Evolutionary conservation across 2,329 filamentous ascomycete species (phyloP).

Genomic region (Fusarium pseudograminearum): DNA sequence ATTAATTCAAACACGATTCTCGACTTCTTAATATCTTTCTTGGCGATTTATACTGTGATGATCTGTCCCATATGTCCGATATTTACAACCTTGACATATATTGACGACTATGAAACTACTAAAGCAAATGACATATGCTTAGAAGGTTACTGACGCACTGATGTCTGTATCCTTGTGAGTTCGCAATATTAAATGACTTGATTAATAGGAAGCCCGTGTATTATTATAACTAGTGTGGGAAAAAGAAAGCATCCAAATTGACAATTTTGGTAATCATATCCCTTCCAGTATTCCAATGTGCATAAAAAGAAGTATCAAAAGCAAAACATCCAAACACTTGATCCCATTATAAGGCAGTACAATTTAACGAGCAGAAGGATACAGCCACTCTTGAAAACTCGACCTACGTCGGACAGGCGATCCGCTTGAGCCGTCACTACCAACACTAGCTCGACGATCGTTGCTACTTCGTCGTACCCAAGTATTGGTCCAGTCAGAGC

Average conservation of each 20-base stretch:
- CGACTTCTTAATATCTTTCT: not conserved
- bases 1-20: slow-evolving; percentile 8
- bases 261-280: not conserved
- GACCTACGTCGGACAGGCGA: slow-evolving; percentile 32
- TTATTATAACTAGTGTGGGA: not conserved
- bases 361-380: slow-evolving; percentile 34
- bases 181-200: not conserved
- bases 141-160: not conserved
- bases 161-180: not conserved
- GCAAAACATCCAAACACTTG: too few species aligned
- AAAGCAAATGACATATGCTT: not conserved
- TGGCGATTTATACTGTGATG: not conserved
- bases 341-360: not conserved
- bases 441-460: slow-evolving; percentile 29
- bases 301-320: not conserved
- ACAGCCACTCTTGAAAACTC: slow-evolving; percentile 39
- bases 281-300: not conserved
- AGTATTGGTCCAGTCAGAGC: slow-evolving; percentile 30
- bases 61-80: fast-evolving
- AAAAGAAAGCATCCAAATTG: not conserved
- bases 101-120: not conserved
- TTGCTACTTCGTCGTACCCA: slow-evolving; percentile 36
- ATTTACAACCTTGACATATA: fast-evolving
- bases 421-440: slow-evolving; percentile 26
- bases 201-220: not conserved